Base-by-base conservation (phyloP, 2,329 filamentous ascomycete species). In the Pseudogymnoascus sp. region DNA sequence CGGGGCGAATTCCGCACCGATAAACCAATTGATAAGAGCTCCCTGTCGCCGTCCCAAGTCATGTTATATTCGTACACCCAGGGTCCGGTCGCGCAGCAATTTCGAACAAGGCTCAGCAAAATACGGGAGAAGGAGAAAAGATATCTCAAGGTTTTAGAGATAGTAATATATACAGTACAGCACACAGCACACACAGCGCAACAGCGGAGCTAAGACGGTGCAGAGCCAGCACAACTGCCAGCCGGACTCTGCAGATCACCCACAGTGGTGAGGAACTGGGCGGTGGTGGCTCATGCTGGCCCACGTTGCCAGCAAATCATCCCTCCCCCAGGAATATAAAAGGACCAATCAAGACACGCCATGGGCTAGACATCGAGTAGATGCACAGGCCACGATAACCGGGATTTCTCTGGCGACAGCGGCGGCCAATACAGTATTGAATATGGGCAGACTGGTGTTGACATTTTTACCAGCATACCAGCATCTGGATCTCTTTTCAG, bases 21-120 rank as follows among this genome's bases (percentile, higher is more conserved):
- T 50, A 50, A 47, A 60, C 30, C 37, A 59, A 58, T 34, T 57
- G 59, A 61, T 61, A 61, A 61, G 59, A 58, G 59, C 41, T 61
- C 41, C 20, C 28, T 14, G 38, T 32, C 25, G 37, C 47, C 41
- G 37, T 60, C 30, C 58, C 58, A 54, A 54, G 47, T 54, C 47
- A 54, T 54, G 47, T 34, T 54, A 54, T 54, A 54, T 34, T 54
- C 32, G 11, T 54, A 54, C 47, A 54, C 47, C 28, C 47, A 54
- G 28, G n/a, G 47, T 34, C 28, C 47, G 28, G 47, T 54, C 28
- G 47, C 47, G n/a, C 47, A 54, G 47, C 47, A 54, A 54, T 54
- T 54, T 54, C 47, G 47, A 54, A 54, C 47, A 54, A 54, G 47
- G 47, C 47, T 54, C 47, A 54, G 47, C 47, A 54, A 54, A 54